Evolutionary conservation across 2,329 filamentous ascomycete genomes (phyloP).

Genomic region (Hypomyces rosellus): DNA sequence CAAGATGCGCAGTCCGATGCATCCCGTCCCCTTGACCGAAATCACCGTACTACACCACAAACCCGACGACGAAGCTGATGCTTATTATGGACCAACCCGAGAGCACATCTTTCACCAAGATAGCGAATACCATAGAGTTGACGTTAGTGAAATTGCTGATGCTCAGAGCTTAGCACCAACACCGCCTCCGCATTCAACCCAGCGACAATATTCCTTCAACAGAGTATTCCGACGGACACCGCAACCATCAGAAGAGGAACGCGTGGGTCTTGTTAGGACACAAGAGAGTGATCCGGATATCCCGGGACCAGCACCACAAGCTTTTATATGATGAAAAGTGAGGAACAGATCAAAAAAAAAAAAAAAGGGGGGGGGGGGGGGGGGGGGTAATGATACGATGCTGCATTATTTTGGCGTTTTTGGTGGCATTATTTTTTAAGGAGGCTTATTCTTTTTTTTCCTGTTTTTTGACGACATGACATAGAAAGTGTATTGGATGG

Average conservation of each 20-base stretch:
- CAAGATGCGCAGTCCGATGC: slow-evolving; percentile 48
- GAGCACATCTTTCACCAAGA: slow-evolving; percentile 40
- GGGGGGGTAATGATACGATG: neutral
- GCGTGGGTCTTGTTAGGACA: slow-evolving; percentile 69
- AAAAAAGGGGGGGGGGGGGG: too few relatives aligned
- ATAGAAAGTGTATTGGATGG: neutral
- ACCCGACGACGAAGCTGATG: slow-evolving; percentile 34
- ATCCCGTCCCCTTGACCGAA: slow-evolving; percentile 57
- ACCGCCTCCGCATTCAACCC: slow-evolving; percentile 56
- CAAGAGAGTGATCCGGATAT: slow-evolving; percentile 30
- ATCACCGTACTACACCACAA: slow-evolving; percentile 48
- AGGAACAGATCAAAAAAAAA: neutral
- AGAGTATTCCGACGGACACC: slow-evolving; percentile 58
- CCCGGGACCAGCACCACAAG: neutral
- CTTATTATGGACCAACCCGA: slow-evolving; percentile 32
- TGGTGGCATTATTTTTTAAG: neutral
- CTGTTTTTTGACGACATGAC: neutral
- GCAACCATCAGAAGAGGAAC: slow-evolving; percentile 72
- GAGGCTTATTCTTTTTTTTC: neutral
- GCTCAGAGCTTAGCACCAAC: slow-evolving; percentile 43
- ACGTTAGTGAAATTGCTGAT: slow-evolving; percentile 26
- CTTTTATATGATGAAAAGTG: neutral
- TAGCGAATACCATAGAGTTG: slow-evolving; percentile 44
- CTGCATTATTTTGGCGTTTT: neutral
- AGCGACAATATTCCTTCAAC: slow-evolving; percentile 86